Conservation (phyloP, 2,329 filamentous ascomycete species). For the Colletotrichum siamense region DNA sequence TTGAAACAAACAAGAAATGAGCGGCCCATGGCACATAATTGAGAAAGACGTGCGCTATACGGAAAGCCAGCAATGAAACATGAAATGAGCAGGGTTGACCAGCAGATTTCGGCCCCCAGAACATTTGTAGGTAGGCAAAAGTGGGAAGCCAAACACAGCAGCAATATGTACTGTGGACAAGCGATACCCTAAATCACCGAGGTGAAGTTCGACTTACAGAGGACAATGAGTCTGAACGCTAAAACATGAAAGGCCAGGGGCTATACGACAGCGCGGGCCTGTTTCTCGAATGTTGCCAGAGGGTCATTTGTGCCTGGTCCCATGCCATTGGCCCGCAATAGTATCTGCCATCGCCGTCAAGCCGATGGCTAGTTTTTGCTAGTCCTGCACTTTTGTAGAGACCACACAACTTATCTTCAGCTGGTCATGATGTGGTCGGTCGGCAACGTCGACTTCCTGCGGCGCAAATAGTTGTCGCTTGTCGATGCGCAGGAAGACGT, state of each 20-base stretch:
- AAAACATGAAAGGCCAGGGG: not conserved
- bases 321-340: not conserved
- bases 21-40: not conserved
- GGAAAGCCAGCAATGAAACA: not conserved
- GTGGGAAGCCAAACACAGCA: not conserved
- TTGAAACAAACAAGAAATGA: conserved; percentile 6
- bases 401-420: not conserved
- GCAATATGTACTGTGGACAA: not conserved
- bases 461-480: not conserved
- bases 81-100: not conserved
- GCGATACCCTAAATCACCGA: not conserved
- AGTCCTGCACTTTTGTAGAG: not conserved
- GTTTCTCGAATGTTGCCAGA: not conserved
- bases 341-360: not conserved
- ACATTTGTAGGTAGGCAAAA: not conserved
- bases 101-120: not conserved
- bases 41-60: not conserved
- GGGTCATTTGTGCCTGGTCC: not conserved
- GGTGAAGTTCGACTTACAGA: not conserved
- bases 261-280: not conserved
- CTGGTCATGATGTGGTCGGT: not conserved
- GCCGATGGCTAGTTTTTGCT: not conserved
- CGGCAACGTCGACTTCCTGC: not conserved
- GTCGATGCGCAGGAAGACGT: not conserved
- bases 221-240: not conserved